These are phyloP conservation scores for Backusella westeae DNA, from an alignment of 192 early-diverging fungal genomes.

Conservation along the genomic window DNA sequence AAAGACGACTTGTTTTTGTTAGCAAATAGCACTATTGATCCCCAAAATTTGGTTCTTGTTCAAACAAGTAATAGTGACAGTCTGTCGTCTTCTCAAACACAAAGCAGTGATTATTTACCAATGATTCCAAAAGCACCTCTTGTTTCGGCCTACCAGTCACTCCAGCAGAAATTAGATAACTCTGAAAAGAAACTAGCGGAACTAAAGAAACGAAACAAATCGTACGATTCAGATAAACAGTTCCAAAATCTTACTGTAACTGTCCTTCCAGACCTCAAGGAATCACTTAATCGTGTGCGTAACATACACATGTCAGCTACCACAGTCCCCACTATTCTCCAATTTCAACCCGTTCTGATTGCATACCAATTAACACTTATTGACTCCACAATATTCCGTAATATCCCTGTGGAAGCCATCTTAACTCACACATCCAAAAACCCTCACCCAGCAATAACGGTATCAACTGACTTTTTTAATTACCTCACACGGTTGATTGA, in stretches of 20 bases:
- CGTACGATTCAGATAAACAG: slow-evolving; percentile 9
- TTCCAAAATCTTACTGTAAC: slow-evolving; percentile 2
- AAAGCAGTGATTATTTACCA: slow-evolving; percentile 36
- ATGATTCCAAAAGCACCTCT: slow-evolving; percentile 50
- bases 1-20: neutral
- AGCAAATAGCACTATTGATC: slow-evolving; percentile 44
- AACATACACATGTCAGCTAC: slow-evolving; percentile 45
- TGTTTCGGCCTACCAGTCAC: slow-evolving; percentile 36
- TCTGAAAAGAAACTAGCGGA: slow-evolving; percentile 22
- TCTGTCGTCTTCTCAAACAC: neutral
- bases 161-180: slow-evolving; percentile 38
- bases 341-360: slow-evolving; percentile 58
- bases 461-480: slow-evolving; percentile 72
- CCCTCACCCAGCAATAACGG: slow-evolving; percentile 55
- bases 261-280: slow-evolving; percentile 31
- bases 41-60: slow-evolving; percentile 38
- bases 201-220: slow-evolving; percentile 16
- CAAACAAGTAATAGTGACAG: slow-evolving; percentile 33
- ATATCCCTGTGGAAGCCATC: slow-evolving; percentile 56
- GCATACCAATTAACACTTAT: slow-evolving; percentile 65
- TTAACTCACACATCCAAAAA: slow-evolving; percentile 56
- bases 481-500: slow-evolving; percentile 70
- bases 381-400: slow-evolving; percentile 67
- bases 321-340: slow-evolving; percentile 47
- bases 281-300: slow-evolving; percentile 39